phyloP scores from a whole-genome alignment of 1,284 basidiomycete species.

The Boletus austroedulis region DNA sequence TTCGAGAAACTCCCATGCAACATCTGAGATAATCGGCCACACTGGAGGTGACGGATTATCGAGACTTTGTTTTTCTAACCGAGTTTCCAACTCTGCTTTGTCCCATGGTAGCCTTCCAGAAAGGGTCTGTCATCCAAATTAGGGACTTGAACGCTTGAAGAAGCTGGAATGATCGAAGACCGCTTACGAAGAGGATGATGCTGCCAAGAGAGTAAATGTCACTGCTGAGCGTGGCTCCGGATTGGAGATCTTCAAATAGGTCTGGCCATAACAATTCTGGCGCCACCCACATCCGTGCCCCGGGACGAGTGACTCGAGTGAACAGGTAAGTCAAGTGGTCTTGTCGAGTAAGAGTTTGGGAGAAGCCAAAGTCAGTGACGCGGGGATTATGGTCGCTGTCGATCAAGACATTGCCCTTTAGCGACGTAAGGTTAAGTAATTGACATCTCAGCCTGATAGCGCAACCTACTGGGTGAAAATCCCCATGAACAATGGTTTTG shows the following conservation, averaged over 20 bases:
- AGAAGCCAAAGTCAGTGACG: constrained; percentile 11
- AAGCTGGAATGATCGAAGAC: background rate
- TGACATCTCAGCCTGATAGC: background rate
- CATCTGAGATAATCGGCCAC: constrained; percentile 1
- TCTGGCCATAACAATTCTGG: constrained; percentile 4
- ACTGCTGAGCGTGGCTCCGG: background rate
- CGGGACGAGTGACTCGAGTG: background rate
- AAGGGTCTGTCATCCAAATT: background rate
- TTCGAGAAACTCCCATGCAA: constrained; percentile 6
- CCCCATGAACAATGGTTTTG: constrained; percentile 1
- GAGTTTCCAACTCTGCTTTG: background rate
- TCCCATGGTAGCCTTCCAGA: constrained; percentile 3
- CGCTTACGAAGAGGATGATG: constrained; percentile 10
- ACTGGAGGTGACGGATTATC: constrained; percentile 4
- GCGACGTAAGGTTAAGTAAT: background rate
- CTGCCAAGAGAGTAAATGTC: constrained; percentile 15
- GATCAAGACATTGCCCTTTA: constrained; percentile 11
- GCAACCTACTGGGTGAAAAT: constrained; percentile 6
- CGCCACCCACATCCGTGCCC: background rate
- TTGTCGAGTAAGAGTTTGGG: background rate
- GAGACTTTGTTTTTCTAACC: background rate
- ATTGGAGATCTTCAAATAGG: background rate
- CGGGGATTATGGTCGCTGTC: constrained; percentile 4
- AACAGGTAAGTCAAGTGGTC: constrained; percentile 4
- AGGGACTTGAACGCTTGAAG: background rate